Evolutionary conservation across 768 basidiomycete genomes (phyloP).

Genomic region (Postia placenta): DNA sequence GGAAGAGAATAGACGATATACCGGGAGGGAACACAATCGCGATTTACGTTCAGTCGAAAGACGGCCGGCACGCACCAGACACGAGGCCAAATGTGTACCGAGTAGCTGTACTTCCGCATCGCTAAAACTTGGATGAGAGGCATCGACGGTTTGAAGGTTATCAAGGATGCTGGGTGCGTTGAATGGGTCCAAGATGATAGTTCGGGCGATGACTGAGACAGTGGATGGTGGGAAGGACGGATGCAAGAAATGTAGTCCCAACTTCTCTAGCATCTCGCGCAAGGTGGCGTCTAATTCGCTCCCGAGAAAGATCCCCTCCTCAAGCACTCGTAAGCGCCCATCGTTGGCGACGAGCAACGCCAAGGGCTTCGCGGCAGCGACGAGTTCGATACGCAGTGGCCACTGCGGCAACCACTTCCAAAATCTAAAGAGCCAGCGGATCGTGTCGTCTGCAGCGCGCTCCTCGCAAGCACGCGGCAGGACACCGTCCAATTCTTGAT

Average conservation of each 20-base stretch:
- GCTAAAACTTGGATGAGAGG: no score
- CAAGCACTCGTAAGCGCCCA: constrained; percentile 21
- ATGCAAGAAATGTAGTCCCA: constrained; percentile 32
- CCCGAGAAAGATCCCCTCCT: background rate
- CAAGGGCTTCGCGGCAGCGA: background rate
- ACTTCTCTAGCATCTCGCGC: background rate
- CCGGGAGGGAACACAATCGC: constrained; percentile 1
- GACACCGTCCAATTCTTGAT: background rate
- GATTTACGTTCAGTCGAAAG: background rate
- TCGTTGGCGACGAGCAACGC: background rate
- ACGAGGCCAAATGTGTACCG: background rate
- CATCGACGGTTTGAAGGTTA: no score
- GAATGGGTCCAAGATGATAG: constrained; percentile 8
- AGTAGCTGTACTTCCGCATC: no score
- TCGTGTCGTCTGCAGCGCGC: constrained; percentile 6
- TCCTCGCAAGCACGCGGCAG: background rate
- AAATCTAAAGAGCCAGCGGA: constrained; percentile 32
- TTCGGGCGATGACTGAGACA: no score
- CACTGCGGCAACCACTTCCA: constrained; percentile 37
- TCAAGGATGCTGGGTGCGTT: constrained; percentile 1
- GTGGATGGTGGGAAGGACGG: constrained; percentile 17
- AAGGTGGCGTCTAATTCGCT: background rate
- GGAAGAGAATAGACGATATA: constrained; percentile 2
- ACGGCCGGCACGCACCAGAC: background rate
- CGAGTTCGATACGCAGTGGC: background rate